Evolutionary conservation across 495 filamentous ascomycete genomes (phyloP), one percentile per base, ranked within the genome.

Genomic region (Clavariopsis aquatica): DNA sequence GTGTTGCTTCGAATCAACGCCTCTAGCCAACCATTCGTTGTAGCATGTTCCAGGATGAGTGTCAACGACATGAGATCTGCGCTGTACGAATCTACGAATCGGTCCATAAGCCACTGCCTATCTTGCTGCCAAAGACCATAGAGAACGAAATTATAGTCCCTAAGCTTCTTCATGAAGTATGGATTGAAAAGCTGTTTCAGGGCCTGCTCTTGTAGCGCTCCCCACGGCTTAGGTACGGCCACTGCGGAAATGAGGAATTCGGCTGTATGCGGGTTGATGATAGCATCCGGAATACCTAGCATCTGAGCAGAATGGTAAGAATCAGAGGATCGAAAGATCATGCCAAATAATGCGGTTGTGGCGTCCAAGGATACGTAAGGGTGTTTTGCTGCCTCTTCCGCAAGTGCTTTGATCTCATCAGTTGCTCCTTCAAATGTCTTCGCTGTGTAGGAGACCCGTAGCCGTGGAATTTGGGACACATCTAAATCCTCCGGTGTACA

Each of bases 111-210:
- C 89, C 91, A 97, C 28, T 84, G 79, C 57, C 84, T 88, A 70
- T 98, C 90, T 65, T 90, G 88, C 65, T 87, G 87, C 93, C 94
- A 98, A 2, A 96, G 78, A 61, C 89, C 90, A 72, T 94, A 84
- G 55, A 98, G 81, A 19, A 95, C 93, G 53, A 97, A 91, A 58
- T 90, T 86, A 71, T 90, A 85, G 17, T 90, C 85, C 17, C 83
- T 80, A 36, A 87, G 82, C 54, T 84, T 80, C 70, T 86, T 87
- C 31, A 78, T 69, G 46, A 90, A 78, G 62, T 87, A 88, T 4
- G 83, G 81, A 55, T 82, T 76, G 47, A 90, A 80, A 1, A 86
- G 80, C 47, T 84, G 81, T 46, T 83, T 77, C 57, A 90, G 76
- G 22, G 89, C 83, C 64, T 81, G 83, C 43, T 87, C 83, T 58